Base-by-base conservation (phyloP, 768 basidiomycete species). In the Tremella mesenterica region DNA sequence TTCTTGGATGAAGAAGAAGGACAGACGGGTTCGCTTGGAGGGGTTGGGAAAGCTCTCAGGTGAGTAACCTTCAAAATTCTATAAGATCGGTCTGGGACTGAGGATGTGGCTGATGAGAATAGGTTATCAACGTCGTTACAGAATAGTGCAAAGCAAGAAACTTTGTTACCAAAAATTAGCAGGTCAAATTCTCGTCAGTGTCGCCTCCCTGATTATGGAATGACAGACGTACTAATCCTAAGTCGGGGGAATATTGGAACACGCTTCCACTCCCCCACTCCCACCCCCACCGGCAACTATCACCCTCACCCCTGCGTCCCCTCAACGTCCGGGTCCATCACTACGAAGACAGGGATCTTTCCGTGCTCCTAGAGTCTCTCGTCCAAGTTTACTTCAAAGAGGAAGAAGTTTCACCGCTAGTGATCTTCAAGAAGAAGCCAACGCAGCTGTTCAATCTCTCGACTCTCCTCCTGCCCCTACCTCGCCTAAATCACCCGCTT, bases 321-420 rank as follows among this genome's bases (percentile, higher is more conserved):
- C 60, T 10, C 25, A 31, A 13, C 16, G 30, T 14, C 54, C 36
- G 43, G 29, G 16, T 52, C 54, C 34, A 21, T 44, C 14, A 2
- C 33, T 59, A 4, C 52, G 56, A 13, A 56, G 61, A 21, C 28
- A 43, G 50, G 51, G 58, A 21, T 59, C 60, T 9, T 52, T 48
- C 44, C 52, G 62, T 16, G 33, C 49, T 13, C 29, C 44, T 34
- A 54, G 43, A 46, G 31, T 58, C 10, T 6, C 43, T 7, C 30
- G 61, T 41, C 63, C 68, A 3, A 58, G 55, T 38, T 54, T 68
- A 7, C 56, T 71, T 1, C 69, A 71, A 48, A 53, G 69, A 43
- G 67, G 67, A 23, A 27, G 59, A 10, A 68, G 66, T 46, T 71
- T 69, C 51, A 71, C 69, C 3, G 69, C 69, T 6, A 54, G 52